Percentiles rank a stretch among this genome's conserved stretches.
Evolutionary conservation across 208 protist genomes (phyloP).

Genomic region (Trypanosomatidae sp.): DNA sequence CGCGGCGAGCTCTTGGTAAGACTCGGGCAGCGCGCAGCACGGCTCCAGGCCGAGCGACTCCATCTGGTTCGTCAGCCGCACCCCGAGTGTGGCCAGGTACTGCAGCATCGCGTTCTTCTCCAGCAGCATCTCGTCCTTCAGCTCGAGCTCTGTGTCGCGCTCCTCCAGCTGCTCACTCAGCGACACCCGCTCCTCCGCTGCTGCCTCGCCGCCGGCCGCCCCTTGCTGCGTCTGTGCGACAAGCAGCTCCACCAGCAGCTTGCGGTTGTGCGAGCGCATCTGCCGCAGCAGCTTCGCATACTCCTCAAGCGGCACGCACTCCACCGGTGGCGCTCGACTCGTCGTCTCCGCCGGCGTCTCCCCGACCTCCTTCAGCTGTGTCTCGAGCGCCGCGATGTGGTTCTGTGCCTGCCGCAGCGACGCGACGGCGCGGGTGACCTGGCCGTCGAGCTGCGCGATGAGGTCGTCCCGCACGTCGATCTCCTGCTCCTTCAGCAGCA

Average conservation of each 20-base stretch:
- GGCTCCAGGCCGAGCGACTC: constrained; percentile 55
- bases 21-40: too few relatives aligned
- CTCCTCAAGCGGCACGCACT: constrained; percentile 58
- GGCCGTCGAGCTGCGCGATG: constrained; percentile 55
- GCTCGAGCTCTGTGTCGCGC: constrained; percentile 59
- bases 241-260: constrained; percentile 37
- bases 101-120: constrained; percentile 78
- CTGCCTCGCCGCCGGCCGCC: too few relatives aligned
- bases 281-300: constrained; percentile 67
- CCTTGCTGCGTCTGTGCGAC: too few relatives aligned
- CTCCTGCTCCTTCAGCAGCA: constrained; percentile 63
- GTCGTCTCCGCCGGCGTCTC: constrained; percentile 27
- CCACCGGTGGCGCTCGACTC: constrained; percentile 41
- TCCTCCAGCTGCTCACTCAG: constrained; percentile 79
- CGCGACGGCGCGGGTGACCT: too few relatives aligned
- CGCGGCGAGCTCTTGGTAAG: constrained; percentile 57
- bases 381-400: constrained; percentile 40
- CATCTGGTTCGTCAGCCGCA: constrained; percentile 76
- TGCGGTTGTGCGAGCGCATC: constrained; percentile 57
- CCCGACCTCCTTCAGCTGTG: constrained; percentile 31
- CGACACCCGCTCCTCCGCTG: too few relatives aligned
- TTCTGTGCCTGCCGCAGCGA: too few relatives aligned
- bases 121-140: constrained; percentile 79
- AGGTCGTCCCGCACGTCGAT: constrained; percentile 60
- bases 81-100: constrained; percentile 68